Evolutionary conservation across 352 stramenopile genomes (phyloP).

Genomic region (Phytophthora megakarya): DNA sequence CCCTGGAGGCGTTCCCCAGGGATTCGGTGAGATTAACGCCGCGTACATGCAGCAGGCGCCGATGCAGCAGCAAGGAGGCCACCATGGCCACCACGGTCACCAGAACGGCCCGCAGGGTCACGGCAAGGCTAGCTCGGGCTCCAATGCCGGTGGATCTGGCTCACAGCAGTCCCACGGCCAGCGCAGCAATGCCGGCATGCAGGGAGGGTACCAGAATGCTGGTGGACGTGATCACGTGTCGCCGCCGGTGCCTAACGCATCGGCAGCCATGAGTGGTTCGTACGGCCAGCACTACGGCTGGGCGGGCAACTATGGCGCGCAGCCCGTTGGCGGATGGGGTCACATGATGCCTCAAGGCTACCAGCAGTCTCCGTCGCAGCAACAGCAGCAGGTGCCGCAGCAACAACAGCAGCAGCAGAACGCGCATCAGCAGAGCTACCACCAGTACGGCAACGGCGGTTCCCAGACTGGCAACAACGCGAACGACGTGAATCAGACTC

Average conservation of each 20-base stretch:
- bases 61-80: conserved; percentile 52
- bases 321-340: conserved; percentile 75
- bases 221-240: conserved; percentile 62
- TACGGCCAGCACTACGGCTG: conserved; percentile 86
- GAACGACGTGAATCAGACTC: conserved; percentile 60
- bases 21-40: conserved; percentile 83
- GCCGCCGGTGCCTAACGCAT: conserved; percentile 72
- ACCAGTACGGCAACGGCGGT: conserved; percentile 71
- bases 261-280: conserved; percentile 56
- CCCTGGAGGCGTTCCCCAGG: conserved; percentile 68
- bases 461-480: conserved; percentile 47
- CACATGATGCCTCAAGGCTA: conserved; percentile 89
- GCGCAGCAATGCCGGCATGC: conserved; percentile 57
- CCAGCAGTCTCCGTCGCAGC: conserved; percentile 63
- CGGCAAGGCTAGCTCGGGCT: conserved; percentile 56
- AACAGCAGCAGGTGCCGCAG: conserved; percentile 54
- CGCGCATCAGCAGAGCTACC: conserved; percentile 79
- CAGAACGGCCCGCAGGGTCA: conserved; percentile 67
- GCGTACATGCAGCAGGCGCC: conserved; percentile 74
- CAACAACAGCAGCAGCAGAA: conserved; percentile 71
- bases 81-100: conserved; percentile 61
- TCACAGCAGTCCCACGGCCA: conserved; percentile 58
- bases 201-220: conserved; percentile 60
- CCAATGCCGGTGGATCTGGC: conserved; percentile 39
- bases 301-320: conserved; percentile 70